Conservation (phyloP, 345 rosid genomes). For the Euclidium syriacum region DNA sequence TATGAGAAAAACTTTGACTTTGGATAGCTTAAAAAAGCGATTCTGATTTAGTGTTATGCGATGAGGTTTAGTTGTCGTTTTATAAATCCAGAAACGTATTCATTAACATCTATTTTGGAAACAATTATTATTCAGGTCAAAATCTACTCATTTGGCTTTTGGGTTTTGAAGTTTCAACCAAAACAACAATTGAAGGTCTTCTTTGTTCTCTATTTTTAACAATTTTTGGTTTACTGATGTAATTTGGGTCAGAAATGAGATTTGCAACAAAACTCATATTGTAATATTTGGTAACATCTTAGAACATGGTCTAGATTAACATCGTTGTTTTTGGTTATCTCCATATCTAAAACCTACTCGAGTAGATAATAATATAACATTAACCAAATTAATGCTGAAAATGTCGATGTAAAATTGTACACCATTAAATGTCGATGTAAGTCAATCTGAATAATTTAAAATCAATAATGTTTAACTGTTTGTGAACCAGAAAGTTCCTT, state of each 20-base stretch:
- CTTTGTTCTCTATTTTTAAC: background rate
- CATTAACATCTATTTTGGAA: background rate
- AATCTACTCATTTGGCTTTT: background rate
- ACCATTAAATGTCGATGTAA: no score
- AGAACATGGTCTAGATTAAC: background rate
- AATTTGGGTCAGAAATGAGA: background rate
- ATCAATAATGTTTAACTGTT: no score
- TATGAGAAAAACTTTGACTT: background rate
- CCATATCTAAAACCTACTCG: no score
- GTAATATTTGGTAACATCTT: background rate
- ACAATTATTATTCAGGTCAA: slow-evolving; percentile 5
- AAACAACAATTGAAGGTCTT: background rate
- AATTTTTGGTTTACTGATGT: background rate
- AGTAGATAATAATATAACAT: no score
- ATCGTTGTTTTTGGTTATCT: no score
- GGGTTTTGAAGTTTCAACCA: slow-evolving; percentile 3
- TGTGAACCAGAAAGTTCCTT: no score
- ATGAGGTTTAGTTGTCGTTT: background rate
- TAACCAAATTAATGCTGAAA: no score
- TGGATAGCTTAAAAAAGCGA: background rate
- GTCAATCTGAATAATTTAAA: no score
- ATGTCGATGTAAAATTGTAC: no score
- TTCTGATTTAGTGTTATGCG: background rate
- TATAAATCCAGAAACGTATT: background rate
- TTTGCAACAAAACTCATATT: background rate